Evolutionary conservation across 1,139 yeast genomes (phyloP).

Genomic region (Scheffersomyces illinoinensis): DNA sequence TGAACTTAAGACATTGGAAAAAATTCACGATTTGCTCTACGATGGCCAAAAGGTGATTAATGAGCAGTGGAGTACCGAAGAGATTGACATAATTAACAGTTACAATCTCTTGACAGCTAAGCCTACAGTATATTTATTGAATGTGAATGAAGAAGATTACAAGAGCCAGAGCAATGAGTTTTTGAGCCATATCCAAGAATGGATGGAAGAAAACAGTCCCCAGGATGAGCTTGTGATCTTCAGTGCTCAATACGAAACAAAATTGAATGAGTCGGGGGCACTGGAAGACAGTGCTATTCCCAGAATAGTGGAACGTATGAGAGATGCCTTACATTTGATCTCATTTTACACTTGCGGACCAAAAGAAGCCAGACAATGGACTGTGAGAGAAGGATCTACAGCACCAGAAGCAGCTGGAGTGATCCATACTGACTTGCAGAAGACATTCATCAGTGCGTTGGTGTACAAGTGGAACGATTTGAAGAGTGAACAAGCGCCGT

Average conservation of each 20-base stretch:
- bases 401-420: constrained; percentile 96
- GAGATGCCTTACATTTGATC: constrained; percentile 66
- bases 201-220: constrained; percentile 59
- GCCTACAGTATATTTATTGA: constrained; percentile 63
- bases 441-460: constrained; percentile 82
- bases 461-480: constrained; percentile 83
- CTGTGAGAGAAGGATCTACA: constrained; percentile 70
- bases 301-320: constrained; percentile 58
- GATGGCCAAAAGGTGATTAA: constrained; percentile 54
- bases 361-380: constrained; percentile 91
- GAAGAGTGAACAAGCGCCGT: constrained; percentile 31
- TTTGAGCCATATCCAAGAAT: constrained; percentile 39
- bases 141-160: constrained; percentile 61
- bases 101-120: constrained; percentile 70
- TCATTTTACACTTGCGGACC: constrained; percentile 93
- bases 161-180: constrained; percentile 46
- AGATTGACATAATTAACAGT: constrained; percentile 56
- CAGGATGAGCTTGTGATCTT: constrained; percentile 56
- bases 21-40: constrained; percentile 52
- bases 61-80: constrained; percentile 51
- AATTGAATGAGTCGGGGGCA: constrained; percentile 24
- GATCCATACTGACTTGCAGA: constrained; percentile 84
- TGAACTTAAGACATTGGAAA: constrained; percentile 49
- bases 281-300: constrained; percentile 40
- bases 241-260: constrained; percentile 61